Evolutionary conservation across 2,329 filamentous ascomycete species (phyloP).

Genomic region (Monilinia polystroma): DNA sequence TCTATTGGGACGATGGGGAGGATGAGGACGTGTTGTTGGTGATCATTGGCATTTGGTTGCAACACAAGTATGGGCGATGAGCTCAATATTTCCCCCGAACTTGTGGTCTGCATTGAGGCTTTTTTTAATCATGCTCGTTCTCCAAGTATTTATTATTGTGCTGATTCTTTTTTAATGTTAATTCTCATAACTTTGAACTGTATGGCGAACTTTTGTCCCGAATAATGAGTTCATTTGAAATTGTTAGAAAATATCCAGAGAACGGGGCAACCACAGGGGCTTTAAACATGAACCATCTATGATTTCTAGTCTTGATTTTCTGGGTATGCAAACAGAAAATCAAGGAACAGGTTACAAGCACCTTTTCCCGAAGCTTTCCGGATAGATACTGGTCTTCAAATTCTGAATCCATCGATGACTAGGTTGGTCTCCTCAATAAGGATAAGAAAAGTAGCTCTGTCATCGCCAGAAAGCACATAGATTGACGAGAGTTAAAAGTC

Average conservation of each 20-base stretch:
- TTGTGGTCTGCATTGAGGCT: too few relatives aligned
- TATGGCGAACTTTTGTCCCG: background rate
- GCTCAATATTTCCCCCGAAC: too few relatives aligned
- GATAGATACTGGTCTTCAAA: background rate
- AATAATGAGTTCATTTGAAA: background rate
- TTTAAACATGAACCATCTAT: background rate
- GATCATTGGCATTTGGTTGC: background rate
- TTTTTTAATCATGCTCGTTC: too few relatives aligned
- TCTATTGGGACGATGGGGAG: background rate
- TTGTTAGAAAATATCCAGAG: too few relatives aligned
- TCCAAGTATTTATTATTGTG: too few relatives aligned
- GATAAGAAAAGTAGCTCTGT: background rate
- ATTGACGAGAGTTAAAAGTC: background rate
- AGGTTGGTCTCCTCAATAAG: background rate
- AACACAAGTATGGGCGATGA: too few relatives aligned
- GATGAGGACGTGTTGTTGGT: background rate
- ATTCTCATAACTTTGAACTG: background rate
- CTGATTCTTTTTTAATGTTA: too few relatives aligned
- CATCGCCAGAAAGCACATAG: background rate
- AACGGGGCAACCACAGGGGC: background rate
- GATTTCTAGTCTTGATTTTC: background rate
- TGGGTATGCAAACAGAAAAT: background rate
- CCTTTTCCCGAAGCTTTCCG: background rate
- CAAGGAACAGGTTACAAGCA: background rate
- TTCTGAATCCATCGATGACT: background rate